A percentile compares a stretch with the other conserved stretches of the same genome.
Conservation (phyloP, 2,329 filamentous ascomycete genomes). For the Eutypella sp. region DNA sequence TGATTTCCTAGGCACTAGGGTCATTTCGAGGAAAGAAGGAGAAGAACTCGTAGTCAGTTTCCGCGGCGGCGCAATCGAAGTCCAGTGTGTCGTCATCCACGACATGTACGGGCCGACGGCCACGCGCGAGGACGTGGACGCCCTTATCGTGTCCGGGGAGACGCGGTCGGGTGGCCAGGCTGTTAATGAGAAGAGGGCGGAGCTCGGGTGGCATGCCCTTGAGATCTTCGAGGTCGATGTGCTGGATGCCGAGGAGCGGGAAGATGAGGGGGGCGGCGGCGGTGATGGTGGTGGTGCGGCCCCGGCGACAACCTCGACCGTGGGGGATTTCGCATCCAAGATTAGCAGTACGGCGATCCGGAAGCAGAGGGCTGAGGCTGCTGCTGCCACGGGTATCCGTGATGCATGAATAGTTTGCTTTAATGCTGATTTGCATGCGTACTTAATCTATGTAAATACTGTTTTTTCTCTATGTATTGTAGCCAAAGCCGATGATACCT, state of each 20-base stretch:
- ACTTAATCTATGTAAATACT: not conserved
- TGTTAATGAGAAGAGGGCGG: slow-evolving; percentile 76
- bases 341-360: slow-evolving; percentile 89
- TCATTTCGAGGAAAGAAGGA: slow-evolving; percentile 28
- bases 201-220: slow-evolving; percentile 70
- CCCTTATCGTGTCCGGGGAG: slow-evolving; percentile 82
- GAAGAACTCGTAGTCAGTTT: slow-evolving; percentile 53
- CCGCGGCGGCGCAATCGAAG: slow-evolving; percentile 52
- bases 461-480: too few relatives aligned
- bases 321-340: slow-evolving; percentile 70
- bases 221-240: slow-evolving; percentile 88
- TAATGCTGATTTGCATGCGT: not conserved
- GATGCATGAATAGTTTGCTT: not conserved
- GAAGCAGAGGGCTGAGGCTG: slow-evolving; percentile 32
- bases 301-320: slow-evolving; percentile 33
- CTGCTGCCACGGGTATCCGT: not conserved
- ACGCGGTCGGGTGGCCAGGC: slow-evolving; percentile 77
- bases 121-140: slow-evolving; percentile 71
- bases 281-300: slow-evolving; percentile 26
- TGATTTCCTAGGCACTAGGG: too few relatives aligned
- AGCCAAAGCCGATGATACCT: slow-evolving; percentile 1
- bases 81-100: slow-evolving; percentile 80
- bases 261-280: slow-evolving; percentile 24
- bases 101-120: slow-evolving; percentile 90
- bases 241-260: slow-evolving; percentile 61